Base-by-base conservation (phyloP, 108 stramenopile species). In the Fistulifera solaris region DNA sequence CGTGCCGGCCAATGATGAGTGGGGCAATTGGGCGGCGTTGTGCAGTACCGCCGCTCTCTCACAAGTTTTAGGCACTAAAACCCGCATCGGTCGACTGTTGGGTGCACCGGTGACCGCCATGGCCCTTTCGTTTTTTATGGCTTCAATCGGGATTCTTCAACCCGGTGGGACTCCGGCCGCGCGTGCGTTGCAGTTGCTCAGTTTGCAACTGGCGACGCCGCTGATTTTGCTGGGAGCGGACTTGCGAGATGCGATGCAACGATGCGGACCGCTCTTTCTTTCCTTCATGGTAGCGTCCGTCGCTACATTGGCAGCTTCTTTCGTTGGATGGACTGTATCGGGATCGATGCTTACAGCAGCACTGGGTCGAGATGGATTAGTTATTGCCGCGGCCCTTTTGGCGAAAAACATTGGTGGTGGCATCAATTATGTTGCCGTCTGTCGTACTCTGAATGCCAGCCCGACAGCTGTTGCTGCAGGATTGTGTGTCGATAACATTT, bases 341-440 rank as follows among this genome's bases (percentile, higher is more conserved):
- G 52, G 67, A 1, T 35, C 46, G 0, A 18, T 50, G 25, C 48
- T 76, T 12, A 26, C 57, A 0, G 15, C 13, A 11, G 41, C 58
- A 12, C 54, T 89, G 16, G 67, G 68, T 7, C 38, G 43, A 35
- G 77, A 89, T 54, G 88, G 80, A 23, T 52, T 86, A 25, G 68
- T 67, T 6, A 72, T 86, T 39, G 82, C 82, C 0, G 65, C 84
- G 10, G 88, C 88, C 13, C 43, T 89, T 6, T 26, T 89, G 63
- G 81, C 88, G 48, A 89, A 89, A 48, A 89, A 89, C 43, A 73
- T 89, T 52, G 88, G 88, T 0, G 88, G 88, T 2, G 88, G 88
- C 11, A 81, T 89, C 55, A 89, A 89, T 56, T 89, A 89, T 54
- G 58, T 85, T 45, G 80, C 88, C 7, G 88, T 89, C 2, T 80